A percentile compares a stretch with the other conserved stretches of the same genome.
Conservation (phyloP, 2,329 filamentous ascomycete genomes). For the Phaeomoniella chlamydospora region DNA sequence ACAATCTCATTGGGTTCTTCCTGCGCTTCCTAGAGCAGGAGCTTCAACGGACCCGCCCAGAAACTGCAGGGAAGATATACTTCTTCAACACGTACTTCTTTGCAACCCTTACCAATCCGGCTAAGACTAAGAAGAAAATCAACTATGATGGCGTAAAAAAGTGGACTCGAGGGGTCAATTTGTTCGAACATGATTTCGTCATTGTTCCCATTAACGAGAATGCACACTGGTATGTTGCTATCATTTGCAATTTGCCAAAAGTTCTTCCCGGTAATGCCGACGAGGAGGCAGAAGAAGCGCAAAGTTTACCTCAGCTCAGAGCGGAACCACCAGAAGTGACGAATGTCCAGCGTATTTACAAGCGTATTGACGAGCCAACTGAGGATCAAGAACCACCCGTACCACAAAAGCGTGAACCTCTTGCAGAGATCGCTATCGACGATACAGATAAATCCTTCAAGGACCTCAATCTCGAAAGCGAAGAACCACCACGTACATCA, state of each 20-base stretch:
- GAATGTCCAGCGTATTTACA: not conserved
- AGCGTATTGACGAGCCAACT: constrained; percentile 1
- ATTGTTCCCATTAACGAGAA: constrained; percentile 83
- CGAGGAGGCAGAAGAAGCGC: not conserved
- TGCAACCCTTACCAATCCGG: constrained; percentile 51
- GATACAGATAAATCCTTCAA: constrained; percentile 6
- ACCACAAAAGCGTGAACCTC: not conserved
- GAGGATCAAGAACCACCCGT: constrained; percentile 6
- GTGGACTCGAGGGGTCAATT: constrained; percentile 76
- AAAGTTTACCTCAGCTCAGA: not conserved
- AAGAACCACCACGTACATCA: constrained; percentile 1
- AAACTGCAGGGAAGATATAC: constrained; percentile 53
- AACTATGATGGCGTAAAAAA: constrained; percentile 74
- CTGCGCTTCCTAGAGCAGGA: constrained; percentile 56
- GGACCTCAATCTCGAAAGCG: constrained; percentile 5
- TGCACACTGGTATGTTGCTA: constrained; percentile 84
- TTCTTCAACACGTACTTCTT: constrained; percentile 89
- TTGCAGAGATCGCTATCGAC: not conserved
- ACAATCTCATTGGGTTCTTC: constrained; percentile 84
- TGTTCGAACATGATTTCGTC: constrained; percentile 78
- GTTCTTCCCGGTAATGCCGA: constrained; percentile 23
- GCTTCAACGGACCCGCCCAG: constrained; percentile 38
- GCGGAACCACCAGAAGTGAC: not conserved
- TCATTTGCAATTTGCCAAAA: constrained; percentile 75
- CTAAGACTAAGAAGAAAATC: constrained; percentile 41